Base-by-base conservation (phyloP, 129 eudicot species). In the Artemisia tridentata region DNA sequence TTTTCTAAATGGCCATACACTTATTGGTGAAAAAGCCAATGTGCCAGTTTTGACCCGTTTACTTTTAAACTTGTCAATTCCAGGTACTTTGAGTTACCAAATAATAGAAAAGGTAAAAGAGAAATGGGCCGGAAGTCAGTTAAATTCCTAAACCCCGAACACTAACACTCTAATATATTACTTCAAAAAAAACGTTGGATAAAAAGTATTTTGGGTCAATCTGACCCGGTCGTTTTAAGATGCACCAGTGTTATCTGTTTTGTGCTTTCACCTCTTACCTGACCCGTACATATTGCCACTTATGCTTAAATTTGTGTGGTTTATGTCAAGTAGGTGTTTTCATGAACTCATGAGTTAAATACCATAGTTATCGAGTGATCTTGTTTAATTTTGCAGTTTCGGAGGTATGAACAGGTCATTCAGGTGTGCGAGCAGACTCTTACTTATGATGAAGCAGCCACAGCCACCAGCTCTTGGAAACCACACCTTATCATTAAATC, bases 321-420 rank as follows among this genome's bases (percentile, higher is more conserved):
- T 18, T 0, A 56, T 19, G 62, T 19, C 5, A 56, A 3, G 62
- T 38, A 25, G 7, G 31, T 56, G 62, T 19, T 18, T 56, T 23
- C 19, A 25, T 60, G 46, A 60, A 13, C 19, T 27, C 48, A 34
- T n/a, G 69, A 12, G 18, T 54, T 17, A 8, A 17, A 43, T 23
- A 19, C 13, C 12, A 16, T 3, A 0, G 18, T 18, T 47, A 21
- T 65, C 41, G 48, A 45, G 41, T 72, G 14, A 15, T 64, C n/a
- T 18, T 41, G 9, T 72, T 12, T 48, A 11, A n/a, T 72, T 70
- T 81, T 72, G 63, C 92, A 91, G 97, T 72, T 93, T 61, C 82
- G 81, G 85, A 85, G 80, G 67, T 87, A 93, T 74, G 95, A 85
- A 65, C 88, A 90, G 71, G 87, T 88, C 72, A 93, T 93, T 66